Conservation (phyloP, 352 stramenopile species). For the Phytophthora multivora region DNA sequence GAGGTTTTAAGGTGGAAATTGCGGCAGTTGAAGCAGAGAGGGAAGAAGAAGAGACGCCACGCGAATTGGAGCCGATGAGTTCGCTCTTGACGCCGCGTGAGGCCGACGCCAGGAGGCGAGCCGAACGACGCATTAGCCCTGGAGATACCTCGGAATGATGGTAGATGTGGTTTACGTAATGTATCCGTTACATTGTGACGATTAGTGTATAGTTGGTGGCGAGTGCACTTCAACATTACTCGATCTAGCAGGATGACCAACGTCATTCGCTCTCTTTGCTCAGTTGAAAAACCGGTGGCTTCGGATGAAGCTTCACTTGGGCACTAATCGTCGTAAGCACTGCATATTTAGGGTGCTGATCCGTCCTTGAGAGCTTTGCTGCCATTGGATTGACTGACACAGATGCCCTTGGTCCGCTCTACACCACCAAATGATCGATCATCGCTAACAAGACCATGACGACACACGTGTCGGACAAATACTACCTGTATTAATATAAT, state of each 20-base stretch:
- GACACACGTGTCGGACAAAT: too few relatives aligned
- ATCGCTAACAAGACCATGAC: too few relatives aligned
- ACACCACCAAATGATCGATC: not conserved
- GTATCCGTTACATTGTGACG: constrained; percentile 3
- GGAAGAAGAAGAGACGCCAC: not conserved
- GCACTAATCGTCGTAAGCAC: not conserved
- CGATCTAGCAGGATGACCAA: not conserved
- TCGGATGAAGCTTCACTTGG: not conserved
- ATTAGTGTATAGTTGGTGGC: too few relatives aligned
- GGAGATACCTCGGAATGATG: constrained; percentile 7
- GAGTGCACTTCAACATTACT: constrained; percentile 2
- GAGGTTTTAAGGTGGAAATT: constrained; percentile 7
- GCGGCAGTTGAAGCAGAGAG: constrained; percentile 1
- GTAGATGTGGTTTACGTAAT: constrained; percentile 11
- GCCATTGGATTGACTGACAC: too few relatives aligned
- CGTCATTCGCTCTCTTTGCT: not conserved
- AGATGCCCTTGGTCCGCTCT: not conserved
- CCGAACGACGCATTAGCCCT: constrained; percentile 33
- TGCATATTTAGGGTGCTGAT: not conserved
- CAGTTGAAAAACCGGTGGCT: not conserved
- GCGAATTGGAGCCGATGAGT: not conserved
- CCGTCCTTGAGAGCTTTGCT: not conserved
- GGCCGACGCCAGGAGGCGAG: constrained; percentile 20
- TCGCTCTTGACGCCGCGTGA: constrained; percentile 15
- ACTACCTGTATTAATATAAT: too few relatives aligned